These are phyloP conservation scores for Zelopaecilomyces penicillatus DNA, from an alignment of 2,329 filamentous ascomycete genomes.

Conservation along the genomic window DNA sequence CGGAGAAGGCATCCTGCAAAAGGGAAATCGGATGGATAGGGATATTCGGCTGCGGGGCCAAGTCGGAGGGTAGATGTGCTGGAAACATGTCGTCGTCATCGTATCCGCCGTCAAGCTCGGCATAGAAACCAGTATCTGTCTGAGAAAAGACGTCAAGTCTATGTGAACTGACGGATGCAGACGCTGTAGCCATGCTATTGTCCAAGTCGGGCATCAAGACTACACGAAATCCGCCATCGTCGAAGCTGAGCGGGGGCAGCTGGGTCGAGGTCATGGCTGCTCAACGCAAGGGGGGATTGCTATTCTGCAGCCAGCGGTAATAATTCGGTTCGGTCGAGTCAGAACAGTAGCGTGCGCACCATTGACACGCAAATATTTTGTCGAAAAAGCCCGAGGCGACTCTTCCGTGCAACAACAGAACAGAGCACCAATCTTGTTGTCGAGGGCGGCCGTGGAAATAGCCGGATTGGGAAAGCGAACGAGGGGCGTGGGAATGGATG, in stretches of 20 bases:
- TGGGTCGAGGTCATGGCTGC: conserved; percentile 19
- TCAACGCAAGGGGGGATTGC: not conserved
- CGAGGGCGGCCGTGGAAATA: no score
- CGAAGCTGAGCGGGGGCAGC: conserved; percentile 22
- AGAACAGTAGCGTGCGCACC: no score
- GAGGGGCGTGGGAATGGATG: not conserved
- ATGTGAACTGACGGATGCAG: no score
- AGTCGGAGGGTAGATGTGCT: conserved; percentile 12
- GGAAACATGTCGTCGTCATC: conserved; percentile 4
- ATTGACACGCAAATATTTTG: no score
- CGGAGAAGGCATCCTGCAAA: conserved; percentile 76
- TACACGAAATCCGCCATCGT: conserved; percentile 20
- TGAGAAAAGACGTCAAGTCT: not conserved
- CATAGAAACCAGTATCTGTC: conserved; percentile 2
- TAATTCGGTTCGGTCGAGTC: no score
- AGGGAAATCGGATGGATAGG: conserved; percentile 59
- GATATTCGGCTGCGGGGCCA: conserved; percentile 15
- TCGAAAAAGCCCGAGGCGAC: no score
- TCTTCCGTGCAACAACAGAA: no score
- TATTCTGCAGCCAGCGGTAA: no score
- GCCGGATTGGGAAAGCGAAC: not conserved
- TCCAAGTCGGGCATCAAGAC: conserved; percentile 18
- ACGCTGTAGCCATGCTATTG: not conserved
- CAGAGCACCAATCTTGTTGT: no score
- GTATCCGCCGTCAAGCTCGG: conserved; percentile 11